Evolutionary conservation across 169 alveolate species (phyloP).

Genomic region (Cryptosporidium ubiquitum): DNA sequence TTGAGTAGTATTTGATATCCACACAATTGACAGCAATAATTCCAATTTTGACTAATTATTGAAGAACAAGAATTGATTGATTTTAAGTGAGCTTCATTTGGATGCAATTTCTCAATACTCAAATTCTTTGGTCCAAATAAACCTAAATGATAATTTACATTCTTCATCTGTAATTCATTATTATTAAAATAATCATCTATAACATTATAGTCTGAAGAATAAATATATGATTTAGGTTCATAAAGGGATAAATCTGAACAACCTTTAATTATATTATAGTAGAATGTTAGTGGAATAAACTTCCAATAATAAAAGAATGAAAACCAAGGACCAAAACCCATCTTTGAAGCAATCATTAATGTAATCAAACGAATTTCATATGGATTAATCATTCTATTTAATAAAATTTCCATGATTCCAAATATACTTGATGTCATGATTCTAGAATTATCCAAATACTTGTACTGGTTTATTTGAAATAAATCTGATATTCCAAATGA

Average conservation of each 20-base stretch:
- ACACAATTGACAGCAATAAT: slow-evolving; percentile 57
- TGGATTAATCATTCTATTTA: slow-evolving; percentile 38
- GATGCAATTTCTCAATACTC: slow-evolving; percentile 19
- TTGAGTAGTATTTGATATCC: background rate
- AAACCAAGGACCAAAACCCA: slow-evolving; percentile 73
- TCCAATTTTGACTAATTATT: slow-evolving; percentile 38
- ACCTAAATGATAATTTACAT: slow-evolving; percentile 15
- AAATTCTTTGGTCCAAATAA: slow-evolving; percentile 43
- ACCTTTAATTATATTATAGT: slow-evolving; percentile 37
- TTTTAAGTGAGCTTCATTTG: slow-evolving; percentile 39
- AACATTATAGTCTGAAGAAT: background rate
- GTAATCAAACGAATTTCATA: slow-evolving; percentile 45
- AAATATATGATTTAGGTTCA: slow-evolving; percentile 22
- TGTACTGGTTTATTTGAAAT: background rate
- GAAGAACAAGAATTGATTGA: slow-evolving; percentile 47
- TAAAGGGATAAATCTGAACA: background rate
- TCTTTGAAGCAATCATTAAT: slow-evolving; percentile 38
- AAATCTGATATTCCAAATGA: slow-evolving; percentile 27
- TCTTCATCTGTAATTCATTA: background rate
- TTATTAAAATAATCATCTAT: background rate
- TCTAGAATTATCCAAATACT: slow-evolving; percentile 41
- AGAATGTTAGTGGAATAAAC: slow-evolving; percentile 58
- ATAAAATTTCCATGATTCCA: slow-evolving; percentile 15
- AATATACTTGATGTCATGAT: slow-evolving; percentile 4
- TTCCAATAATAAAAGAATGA: slow-evolving; percentile 60